Percentiles rank a stretch among this genome's conserved stretches.
These are phyloP conservation scores for Boletus albobrunnescens DNA, from an alignment of 1,284 basidiomycete genomes.

Conservation along the genomic window DNA sequence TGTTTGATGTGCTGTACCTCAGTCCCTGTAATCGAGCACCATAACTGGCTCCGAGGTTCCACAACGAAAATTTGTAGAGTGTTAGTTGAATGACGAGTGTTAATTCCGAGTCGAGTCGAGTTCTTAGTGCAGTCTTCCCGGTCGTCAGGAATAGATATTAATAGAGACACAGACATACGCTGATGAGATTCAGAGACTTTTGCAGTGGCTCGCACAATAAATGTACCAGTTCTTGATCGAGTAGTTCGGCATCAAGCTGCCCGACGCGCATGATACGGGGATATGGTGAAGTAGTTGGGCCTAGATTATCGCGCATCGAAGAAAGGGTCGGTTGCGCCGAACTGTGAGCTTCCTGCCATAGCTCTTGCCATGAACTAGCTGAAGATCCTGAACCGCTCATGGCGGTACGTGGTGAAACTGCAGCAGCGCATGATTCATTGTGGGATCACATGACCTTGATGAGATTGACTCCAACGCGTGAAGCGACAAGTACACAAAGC, in stretches of 20 bases:
- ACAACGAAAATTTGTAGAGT: constrained; percentile 83
- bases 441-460: constrained; percentile 26
- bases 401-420: background rate
- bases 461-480: constrained; percentile 13
- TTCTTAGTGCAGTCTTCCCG: constrained; percentile 54
- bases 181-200: constrained; percentile 67
- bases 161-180: constrained; percentile 45
- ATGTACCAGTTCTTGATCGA: constrained; percentile 86
- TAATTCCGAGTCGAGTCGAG: constrained; percentile 80
- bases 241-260: constrained; percentile 88
- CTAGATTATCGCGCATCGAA: constrained; percentile 42
- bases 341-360: constrained; percentile 64
- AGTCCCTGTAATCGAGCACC: constrained; percentile 91
- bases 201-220: constrained; percentile 82
- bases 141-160: constrained; percentile 11
- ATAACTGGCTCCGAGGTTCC: constrained; percentile 81
- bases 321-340: constrained; percentile 52
- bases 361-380: constrained; percentile 18
- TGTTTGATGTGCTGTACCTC: constrained; percentile 42
- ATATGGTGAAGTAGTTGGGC: constrained; percentile 28
- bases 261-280: constrained; percentile 74
- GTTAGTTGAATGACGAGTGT: constrained; percentile 70
- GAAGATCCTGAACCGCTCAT: constrained; percentile 17
- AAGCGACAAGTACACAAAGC: background rate
- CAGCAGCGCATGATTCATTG: background rate